Base-by-base conservation (phyloP, 2,329 filamentous ascomycete species). In the Trematosphaeria pertusa region DNA sequence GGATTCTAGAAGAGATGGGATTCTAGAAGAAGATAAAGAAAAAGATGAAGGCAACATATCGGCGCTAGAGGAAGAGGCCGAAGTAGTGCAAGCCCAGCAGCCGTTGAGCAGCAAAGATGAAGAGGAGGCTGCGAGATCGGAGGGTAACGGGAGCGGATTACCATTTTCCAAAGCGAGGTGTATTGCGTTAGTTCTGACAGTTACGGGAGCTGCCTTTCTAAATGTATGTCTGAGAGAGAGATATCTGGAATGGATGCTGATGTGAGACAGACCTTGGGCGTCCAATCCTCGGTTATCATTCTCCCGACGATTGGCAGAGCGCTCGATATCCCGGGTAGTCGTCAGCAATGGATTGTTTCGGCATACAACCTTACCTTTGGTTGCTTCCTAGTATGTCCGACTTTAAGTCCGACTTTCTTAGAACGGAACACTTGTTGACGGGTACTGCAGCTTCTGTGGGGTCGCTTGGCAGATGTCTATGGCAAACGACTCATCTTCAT, bases 401-500 rank as follows among this genome's bases (percentile, higher is more conserved):
- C 19, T 12, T 19, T 37, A 10, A 7, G 15, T 5, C 12, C 15
- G 18, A 4, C 7, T 10, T 8, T 40, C 4, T n/a, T 19, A n/a
- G 36, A 39, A n/a, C 12, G 14, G n/a, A n/a, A n/a, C n/a, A 15
- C 7, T 5, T 43, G 3, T 48, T 61, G 39, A 58, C 22, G 2
- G 28, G 4, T 12, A 8, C 4, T n/a, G 5, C 14, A 69, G 65
- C 71, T 88, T 12, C 75, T 88, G 11, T 88, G 85, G 84, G 86
- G 85, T 19, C 78, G 85, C 15, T 78, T 88, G 17, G 86, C 82
- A 44, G 85, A 88, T 64, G 78, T 88, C 34, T 87, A 84, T 52
- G 85, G 85, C 44, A 86, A 86, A 64, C 78, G 85, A 7, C 72
- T 79, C 34, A 85, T 88, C 53, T 88, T 88, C 67, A 77, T 88